These are phyloP conservation scores for Paragyromitra xinjiangensis DNA, from an alignment of 495 filamentous ascomycete genomes.

Conservation along the genomic window DNA sequence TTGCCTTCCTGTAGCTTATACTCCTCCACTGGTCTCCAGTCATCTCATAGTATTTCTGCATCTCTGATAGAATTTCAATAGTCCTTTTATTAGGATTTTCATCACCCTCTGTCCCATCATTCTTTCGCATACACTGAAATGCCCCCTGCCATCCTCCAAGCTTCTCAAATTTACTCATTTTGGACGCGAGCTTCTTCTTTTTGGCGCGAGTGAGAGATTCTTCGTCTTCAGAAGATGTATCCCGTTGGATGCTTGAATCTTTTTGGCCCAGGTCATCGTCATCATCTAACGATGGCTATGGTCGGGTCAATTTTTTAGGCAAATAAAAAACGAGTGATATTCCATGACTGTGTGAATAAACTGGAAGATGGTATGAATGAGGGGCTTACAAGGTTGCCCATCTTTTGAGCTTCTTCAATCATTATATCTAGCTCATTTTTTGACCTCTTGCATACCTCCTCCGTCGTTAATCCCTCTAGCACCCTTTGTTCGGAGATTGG, in stretches of 20 bases:
- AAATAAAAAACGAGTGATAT: conserved; percentile 30
- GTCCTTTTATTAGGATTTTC: conserved; percentile 75
- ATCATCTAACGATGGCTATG: conserved; percentile 36
- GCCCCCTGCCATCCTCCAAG: conserved; percentile 38
- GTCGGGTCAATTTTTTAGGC: not conserved
- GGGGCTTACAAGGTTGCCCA: conserved; percentile 65
- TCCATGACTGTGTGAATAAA: not conserved
- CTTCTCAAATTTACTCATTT: conserved; percentile 26
- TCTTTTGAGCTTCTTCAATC: conserved; percentile 66
- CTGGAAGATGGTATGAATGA: not conserved
- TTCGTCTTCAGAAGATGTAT: conserved; percentile 23
- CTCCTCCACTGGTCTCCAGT: conserved; percentile 82
- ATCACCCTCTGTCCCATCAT: conserved; percentile 59
- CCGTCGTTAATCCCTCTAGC: not conserved
- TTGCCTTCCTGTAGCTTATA: conserved; percentile 81
- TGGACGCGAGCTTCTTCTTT: conserved; percentile 21
- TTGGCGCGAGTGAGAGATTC: not conserved
- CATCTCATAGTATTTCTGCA: conserved; percentile 81
- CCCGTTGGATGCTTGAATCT: not conserved
- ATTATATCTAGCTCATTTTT: conserved; percentile 67
- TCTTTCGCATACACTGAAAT: conserved; percentile 75
- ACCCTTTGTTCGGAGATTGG: not conserved
- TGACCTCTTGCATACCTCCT: not conserved
- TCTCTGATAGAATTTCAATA: conserved; percentile 62
- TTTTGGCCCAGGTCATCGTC: conserved; percentile 24